Evolutionary conservation across 2,329 filamentous ascomycete species (phyloP), one percentile per base, ranked within the genome.

Genomic region (Pleomassaria siparia): DNA sequence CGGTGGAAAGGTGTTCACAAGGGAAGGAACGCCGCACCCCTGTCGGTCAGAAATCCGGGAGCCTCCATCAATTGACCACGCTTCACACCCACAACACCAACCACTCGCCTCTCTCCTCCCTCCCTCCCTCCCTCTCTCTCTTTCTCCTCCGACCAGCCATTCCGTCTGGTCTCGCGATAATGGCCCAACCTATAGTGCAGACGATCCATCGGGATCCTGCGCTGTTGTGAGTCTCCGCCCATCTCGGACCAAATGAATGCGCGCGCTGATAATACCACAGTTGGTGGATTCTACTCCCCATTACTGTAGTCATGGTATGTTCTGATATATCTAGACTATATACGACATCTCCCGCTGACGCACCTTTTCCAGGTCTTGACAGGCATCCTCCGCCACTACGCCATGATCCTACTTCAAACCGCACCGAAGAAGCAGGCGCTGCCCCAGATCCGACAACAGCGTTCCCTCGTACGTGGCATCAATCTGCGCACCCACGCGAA

Each of bases 181-280:
- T 97, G 92, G 87, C 88, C 63, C 86, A 94, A 76, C 80, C 87
- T 58, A 82, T 88, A 58, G 86, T 89, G 61, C 94, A 99, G 80
- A 94, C 91, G 78, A 96, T 99, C 83, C 88, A 95, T 77, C 77
- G 94, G 83, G 95, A 99, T 87, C 92, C 94, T 67, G 91, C 96
- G 75, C 80, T 99, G 58, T 96, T 99, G 94, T 97, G 78, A 69
- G 89, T 73, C 22, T 11, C 30, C 25, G 10, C 5, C 26, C 26
- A 15, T 15, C 35, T 22, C n/a, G 16, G 18, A 9, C 16, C 13
- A 33, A 29, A 25, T 21, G 18, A 44, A 9, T 37, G 18, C 30
- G 26, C 25, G 49, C 33, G 54, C 63, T 70, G 44, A 70, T 45
- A 53, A 46, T 44, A 44, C 16, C 50, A 45, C 64, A 99, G 94